Conservation (phyloP, 1,284 basidiomycete genomes). For the Puccinia novopanici region DNA sequence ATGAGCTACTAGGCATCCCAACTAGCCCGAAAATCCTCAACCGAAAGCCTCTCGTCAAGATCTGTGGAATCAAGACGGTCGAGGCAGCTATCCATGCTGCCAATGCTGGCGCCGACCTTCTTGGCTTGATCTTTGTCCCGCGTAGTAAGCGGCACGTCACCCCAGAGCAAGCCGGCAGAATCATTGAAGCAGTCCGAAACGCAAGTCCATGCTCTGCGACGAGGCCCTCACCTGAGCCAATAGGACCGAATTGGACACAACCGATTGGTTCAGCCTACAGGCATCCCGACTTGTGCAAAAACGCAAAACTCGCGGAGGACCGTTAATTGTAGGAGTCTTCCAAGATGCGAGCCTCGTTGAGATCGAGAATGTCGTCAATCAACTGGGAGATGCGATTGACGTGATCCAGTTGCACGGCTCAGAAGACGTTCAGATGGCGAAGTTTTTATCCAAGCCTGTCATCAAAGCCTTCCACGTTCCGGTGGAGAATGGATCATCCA, state of each 20-base stretch:
- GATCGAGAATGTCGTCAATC: conserved; percentile 64
- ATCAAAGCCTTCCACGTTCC: conserved; percentile 77
- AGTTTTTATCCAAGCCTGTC: conserved; percentile 71
- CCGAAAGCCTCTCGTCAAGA: conserved; percentile 75
- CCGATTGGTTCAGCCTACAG: conserved; percentile 53
- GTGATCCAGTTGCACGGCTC: conserved; percentile 72
- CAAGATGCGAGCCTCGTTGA: conserved; percentile 68
- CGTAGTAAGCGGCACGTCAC: conserved; percentile 71
- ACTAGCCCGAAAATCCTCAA: neutral
- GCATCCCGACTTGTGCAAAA: conserved; percentile 55
- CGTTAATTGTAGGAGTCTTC: conserved; percentile 75
- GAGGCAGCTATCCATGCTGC: conserved; percentile 75
- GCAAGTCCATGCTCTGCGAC: neutral
- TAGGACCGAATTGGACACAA: neutral
- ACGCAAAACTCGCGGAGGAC: conserved; percentile 58
- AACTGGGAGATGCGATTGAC: conserved; percentile 65
- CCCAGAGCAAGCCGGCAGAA: conserved; percentile 68
- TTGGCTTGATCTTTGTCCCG: conserved; percentile 82
- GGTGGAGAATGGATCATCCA: conserved; percentile 58
- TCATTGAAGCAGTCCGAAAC: conserved; percentile 69
- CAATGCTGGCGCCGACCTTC: conserved; percentile 80
- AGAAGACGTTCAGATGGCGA: conserved; percentile 69
- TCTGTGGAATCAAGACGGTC: conserved; percentile 78
- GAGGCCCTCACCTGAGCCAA: neutral
- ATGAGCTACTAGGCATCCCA: conserved; percentile 68